Evolutionary conservation across 2,329 filamentous ascomycete species (phyloP), one percentile per base, ranked within the genome.

Genomic region (Aquanectria penicillioides): DNA sequence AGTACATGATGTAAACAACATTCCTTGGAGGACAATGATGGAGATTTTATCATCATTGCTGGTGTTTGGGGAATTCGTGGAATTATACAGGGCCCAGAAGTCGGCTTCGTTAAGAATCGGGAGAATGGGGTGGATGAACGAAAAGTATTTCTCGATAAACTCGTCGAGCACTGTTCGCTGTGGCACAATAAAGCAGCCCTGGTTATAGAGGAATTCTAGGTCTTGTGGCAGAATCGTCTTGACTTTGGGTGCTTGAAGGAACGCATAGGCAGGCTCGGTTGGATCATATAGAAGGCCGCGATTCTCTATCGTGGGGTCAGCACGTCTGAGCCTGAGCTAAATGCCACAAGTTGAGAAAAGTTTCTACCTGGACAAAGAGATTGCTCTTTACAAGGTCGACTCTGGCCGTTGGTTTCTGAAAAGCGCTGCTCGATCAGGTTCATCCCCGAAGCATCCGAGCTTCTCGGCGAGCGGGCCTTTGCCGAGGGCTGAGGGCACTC

Each of bases 91-190:
- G 8, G 61, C 49, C 67, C 67, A 69, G 6, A 67, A 65, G 6
- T 69, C 67, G 38, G 62, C 68, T 10, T 69, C 67, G 6, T 69
- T 67, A 3, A 72, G 8, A 0, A 72, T 43, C 1, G 70, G 70
- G 11, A 72, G 65, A 49, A 72, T 66, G 2, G 70, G 70, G 34
- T 72, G 70, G 0, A 72, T 67, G n/a, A 72, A 68, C 1, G 64
- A 34, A 12, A 72, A 72, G 49, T 72, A 72, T 17, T 70, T 64
- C 6, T 62, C 28, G n/a, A 72, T 31, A n/a, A 72, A 71, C 29
- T 72, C 68, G 28, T 71, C 66, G 8, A 72, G 61, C 7, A 63
- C 63, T 0, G 44, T 53, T 13, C 68, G 44, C 18, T 67, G 63
- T 0, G 69, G 69, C 0, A 72, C 67, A 0, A 69, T 41, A 20